phyloP scores from a whole-genome alignment of 805 yeast species.

The Teunomyces barrocoloradensis region DNA sequence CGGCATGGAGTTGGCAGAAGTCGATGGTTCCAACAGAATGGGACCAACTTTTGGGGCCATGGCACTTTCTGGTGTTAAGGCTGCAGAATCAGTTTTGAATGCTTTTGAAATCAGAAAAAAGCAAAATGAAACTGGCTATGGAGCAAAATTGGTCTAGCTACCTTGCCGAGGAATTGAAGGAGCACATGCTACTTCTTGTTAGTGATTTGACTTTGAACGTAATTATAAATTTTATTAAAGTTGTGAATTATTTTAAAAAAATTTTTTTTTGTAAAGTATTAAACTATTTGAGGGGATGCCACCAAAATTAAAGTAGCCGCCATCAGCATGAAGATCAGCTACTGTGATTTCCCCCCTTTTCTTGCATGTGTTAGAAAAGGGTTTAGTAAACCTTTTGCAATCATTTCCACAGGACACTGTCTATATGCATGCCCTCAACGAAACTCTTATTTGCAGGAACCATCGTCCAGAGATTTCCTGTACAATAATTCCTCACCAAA shows the following conservation, averaged over 20 bases:
- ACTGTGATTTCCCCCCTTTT: neutral
- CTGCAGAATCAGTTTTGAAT: constrained; percentile 56
- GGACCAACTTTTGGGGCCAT: constrained; percentile 84
- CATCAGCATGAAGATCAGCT: neutral
- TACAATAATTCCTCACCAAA: neutral
- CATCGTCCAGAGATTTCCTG: neutral
- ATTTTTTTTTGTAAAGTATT: neutral
- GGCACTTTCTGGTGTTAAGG: constrained; percentile 76
- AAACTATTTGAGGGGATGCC: neutral
- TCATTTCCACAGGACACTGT: no score
- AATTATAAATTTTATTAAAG: neutral
- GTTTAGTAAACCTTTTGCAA: no score
- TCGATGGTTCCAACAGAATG: constrained; percentile 78
- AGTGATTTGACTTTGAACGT: neutral
- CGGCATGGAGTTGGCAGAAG: constrained; percentile 79
- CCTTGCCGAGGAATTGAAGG: neutral
- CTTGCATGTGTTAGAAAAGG: no score
- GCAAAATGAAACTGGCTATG: constrained; percentile 26
- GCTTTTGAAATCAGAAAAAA: constrained; percentile 35
- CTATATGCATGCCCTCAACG: neutral
- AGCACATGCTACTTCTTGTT: neutral
- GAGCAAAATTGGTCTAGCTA: constrained; percentile 1
- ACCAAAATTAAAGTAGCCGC: neutral
- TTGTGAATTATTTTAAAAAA: neutral
- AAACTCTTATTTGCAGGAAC: neutral